phyloP scores from a whole-genome alignment of 106 monocot species.

The Dioscorea zingiberensis region DNA sequence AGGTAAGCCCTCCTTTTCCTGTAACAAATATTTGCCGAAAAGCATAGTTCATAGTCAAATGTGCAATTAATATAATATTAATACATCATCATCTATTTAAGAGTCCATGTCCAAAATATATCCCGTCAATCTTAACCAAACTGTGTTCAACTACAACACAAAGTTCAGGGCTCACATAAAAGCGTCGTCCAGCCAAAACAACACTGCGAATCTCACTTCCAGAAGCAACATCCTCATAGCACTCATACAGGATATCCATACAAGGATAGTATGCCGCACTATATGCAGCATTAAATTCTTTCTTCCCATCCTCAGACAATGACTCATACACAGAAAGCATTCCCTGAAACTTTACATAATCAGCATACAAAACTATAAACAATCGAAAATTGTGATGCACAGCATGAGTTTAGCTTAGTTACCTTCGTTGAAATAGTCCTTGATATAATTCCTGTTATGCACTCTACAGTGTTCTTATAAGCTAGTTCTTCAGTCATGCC shows the following conservation, averaged over 20 bases:
- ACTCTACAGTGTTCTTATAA: constrained; percentile 83
- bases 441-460: constrained; percentile 75
- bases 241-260: constrained; percentile 90
- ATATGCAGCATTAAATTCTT: constrained; percentile 67
- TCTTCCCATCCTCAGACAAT: constrained; percentile 69
- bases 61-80: too few relatives aligned
- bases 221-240: constrained; percentile 81
- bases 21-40: background rate
- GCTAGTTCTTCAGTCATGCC: constrained; percentile 79
- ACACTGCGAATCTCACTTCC: constrained; percentile 82
- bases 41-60: too few relatives aligned
- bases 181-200: constrained; percentile 74
- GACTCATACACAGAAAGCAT: constrained; percentile 74
- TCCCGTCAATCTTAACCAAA: too few relatives aligned
- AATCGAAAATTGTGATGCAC: background rate
- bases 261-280: constrained; percentile 79
- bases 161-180: constrained; percentile 40
- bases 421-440: constrained; percentile 89
- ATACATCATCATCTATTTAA: too few relatives aligned
- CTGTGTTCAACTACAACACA: background rate
- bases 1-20: constrained; percentile 84
- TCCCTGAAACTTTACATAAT: constrained; percentile 35
- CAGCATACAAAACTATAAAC: background rate
- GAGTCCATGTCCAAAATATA: too few relatives aligned
- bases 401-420: background rate